Conservation (phyloP, 768 basidiomycete species). For the Pisolithus microcarpus region DNA sequence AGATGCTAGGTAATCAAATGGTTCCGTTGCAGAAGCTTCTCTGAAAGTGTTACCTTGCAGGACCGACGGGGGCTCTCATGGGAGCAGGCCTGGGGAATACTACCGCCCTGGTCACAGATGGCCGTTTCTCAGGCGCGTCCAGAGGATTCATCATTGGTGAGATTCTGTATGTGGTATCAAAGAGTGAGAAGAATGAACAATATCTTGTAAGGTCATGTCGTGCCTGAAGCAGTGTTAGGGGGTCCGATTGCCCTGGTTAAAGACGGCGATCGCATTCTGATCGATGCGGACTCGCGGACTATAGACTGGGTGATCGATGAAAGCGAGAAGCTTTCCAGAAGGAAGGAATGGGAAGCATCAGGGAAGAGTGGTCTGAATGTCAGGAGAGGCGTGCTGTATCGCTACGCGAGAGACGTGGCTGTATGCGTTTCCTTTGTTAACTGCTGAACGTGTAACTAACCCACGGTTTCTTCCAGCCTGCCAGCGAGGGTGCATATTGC, state of each 20-base stretch:
- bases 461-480: conserved; percentile 44
- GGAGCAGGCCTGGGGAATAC: conserved; percentile 75
- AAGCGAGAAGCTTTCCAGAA: conserved; percentile 54
- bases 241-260: conserved; percentile 84
- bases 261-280: conserved; percentile 73
- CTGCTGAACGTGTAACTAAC: conserved; percentile 4
- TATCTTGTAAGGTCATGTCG: conserved; percentile 48
- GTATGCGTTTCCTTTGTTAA: conserved; percentile 41
- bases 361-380: conserved; percentile 59
- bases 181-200: conserved; percentile 33
- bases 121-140: conserved; percentile 82
- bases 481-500: conserved; percentile 75
- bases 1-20: conserved; percentile 39
- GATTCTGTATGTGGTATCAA: conserved; percentile 1
- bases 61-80: conserved; percentile 78
- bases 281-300: conserved; percentile 57
- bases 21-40: background rate
- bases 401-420: conserved; percentile 82
- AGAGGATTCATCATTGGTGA: conserved; percentile 55
- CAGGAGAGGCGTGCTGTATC: conserved; percentile 64
- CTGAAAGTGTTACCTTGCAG: conserved; percentile 23
- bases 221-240: conserved; percentile 64
- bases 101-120: conserved; percentile 82
- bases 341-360: conserved; percentile 61
- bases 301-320: conserved; percentile 73